phyloP scores from a whole-genome alignment of 176 grass and related monocot genomes.

The Aegilops tauschii region DNA sequence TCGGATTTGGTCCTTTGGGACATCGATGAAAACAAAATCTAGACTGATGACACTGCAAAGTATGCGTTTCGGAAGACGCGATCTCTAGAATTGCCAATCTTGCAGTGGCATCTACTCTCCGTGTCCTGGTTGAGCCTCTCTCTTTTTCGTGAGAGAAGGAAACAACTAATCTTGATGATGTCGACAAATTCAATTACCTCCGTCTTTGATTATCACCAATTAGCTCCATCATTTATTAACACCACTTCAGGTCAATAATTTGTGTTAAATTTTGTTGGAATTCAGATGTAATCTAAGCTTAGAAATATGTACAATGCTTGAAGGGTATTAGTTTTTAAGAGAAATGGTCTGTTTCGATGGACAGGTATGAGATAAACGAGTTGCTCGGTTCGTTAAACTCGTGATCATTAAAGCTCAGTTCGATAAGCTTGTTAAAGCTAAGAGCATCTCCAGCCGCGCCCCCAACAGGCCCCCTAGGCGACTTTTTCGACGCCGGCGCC shows the following conservation, averaged over 20 bases:
- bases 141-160: background rate
- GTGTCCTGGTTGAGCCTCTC: background rate
- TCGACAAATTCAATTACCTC: background rate
- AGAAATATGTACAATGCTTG: no score
- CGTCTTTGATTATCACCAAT: background rate
- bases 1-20: conserved; percentile 25
- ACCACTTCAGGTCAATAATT: background rate
- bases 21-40: background rate
- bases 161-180: background rate
- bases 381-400: no score
- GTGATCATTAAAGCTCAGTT: no score
- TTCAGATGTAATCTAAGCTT: no score
- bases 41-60: background rate
- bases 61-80: background rate
- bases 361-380: no score
- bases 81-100: background rate
- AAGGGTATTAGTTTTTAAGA: no score
- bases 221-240: background rate
- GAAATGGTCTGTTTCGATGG: no score
- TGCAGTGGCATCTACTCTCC: background rate
- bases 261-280: background rate
- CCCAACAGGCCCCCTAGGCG: no score
- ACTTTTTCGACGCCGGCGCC: no score
- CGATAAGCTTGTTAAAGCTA: no score
- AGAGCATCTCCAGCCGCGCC: no score